These are phyloP conservation scores for Sequoiadendron giganteum DNA, from an alignment of 75 land plant genomes.

Conservation along the genomic window DNA sequence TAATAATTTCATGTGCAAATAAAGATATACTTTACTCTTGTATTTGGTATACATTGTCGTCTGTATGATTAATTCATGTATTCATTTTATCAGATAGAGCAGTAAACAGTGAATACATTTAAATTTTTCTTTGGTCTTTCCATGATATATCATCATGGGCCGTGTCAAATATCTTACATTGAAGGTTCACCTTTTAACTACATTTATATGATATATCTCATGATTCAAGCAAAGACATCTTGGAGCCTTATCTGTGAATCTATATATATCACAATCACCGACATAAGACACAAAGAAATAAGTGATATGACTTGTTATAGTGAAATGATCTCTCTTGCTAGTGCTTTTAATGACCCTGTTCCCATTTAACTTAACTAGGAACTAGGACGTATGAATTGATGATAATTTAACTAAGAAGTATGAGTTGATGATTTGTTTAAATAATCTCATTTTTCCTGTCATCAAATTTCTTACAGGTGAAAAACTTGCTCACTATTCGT, in stretches of 20 bases:
- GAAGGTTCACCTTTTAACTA: background rate
- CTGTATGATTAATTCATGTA: too few species aligned
- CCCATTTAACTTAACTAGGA: background rate
- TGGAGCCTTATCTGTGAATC: background rate
- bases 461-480: slow-evolving; percentile 46
- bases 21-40: too few species aligned
- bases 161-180: background rate
- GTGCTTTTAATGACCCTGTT: background rate
- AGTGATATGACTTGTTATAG: background rate
- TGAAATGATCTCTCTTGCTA: background rate
- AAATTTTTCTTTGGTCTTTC: background rate
- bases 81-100: too few species aligned
- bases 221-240: background rate
- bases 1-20: too few species aligned
- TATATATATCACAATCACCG: background rate
- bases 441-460: background rate
- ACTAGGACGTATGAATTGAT: background rate
- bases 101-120: background rate
- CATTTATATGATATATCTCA: background rate
- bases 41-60: too few species aligned
- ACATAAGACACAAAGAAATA: background rate
- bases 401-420: background rate
- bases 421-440: background rate
- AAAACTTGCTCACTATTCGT: slow-evolving; percentile 60
- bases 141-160: background rate